Evolutionary conservation across 805 yeast genomes (phyloP).

Genomic region (Komagataella phaffii): DNA sequence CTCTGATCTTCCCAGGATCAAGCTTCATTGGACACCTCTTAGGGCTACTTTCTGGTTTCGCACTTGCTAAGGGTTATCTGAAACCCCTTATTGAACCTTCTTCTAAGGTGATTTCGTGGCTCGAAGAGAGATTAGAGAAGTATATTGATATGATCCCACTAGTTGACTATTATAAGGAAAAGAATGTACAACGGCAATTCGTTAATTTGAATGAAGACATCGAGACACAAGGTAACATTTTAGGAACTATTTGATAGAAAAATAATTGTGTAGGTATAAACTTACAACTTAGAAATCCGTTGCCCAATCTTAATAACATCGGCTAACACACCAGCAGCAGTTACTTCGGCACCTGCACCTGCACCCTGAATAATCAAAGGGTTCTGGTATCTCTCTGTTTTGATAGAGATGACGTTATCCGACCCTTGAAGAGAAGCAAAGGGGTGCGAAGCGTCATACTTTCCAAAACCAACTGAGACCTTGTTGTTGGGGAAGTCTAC

Average conservation of each 20-base stretch:
- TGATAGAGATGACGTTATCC: constrained; percentile 88
- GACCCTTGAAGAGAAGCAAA: constrained; percentile 93
- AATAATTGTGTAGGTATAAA: background rate
- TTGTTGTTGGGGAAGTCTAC: constrained; percentile 61
- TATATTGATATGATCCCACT: constrained; percentile 43
- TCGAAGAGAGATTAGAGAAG: constrained; percentile 40
- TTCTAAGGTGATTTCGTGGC: constrained; percentile 44
- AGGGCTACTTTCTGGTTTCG: constrained; percentile 55
- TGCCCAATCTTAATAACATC: constrained; percentile 89
- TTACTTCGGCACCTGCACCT: constrained; percentile 69
- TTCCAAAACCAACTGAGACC: constrained; percentile 79
- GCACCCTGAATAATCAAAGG: constrained; percentile 98
- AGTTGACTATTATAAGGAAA: constrained; percentile 45
- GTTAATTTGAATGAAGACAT: background rate
- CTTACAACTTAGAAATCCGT: constrained; percentile 21
- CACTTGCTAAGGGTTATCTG: constrained; percentile 43
- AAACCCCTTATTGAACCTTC: constrained; percentile 51
- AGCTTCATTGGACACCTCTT: constrained; percentile 66
- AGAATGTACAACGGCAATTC: background rate
- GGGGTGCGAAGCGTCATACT: constrained; percentile 83
- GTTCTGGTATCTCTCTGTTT: constrained; percentile 82
- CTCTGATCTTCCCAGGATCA: constrained; percentile 47
- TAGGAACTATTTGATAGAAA: background rate
- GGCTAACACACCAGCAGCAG: constrained; percentile 78
- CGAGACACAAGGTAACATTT: background rate